Evolutionary conservation across 257 asterid genomes (phyloP).

Genomic region (Solanum boliviense): DNA sequence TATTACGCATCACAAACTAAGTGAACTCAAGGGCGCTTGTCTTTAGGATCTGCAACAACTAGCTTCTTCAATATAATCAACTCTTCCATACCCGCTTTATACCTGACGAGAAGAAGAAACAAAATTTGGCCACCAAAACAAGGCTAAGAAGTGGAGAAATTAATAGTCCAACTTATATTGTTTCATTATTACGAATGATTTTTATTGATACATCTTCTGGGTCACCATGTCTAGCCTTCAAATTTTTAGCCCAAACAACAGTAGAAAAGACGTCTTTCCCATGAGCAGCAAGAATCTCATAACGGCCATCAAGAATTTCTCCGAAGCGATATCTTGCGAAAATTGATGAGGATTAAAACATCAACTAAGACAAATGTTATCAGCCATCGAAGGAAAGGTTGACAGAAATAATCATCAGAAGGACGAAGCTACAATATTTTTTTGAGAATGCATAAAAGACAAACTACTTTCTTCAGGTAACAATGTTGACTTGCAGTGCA

Average conservation of each 20-base stretch:
- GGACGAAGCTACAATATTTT: not conserved
- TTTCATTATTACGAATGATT: constrained; percentile 79
- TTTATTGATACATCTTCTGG: constrained; percentile 88
- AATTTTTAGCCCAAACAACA: constrained; percentile 92
- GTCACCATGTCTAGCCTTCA: constrained; percentile 57
- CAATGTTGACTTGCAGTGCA: not conserved
- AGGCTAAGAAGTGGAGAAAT: constrained; percentile 1
- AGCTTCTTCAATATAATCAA: constrained; percentile 79
- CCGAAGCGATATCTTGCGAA: constrained; percentile 80
- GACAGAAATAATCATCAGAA: not conserved
- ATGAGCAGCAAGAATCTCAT: constrained; percentile 46
- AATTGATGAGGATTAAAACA: not conserved
- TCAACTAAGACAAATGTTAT: not conserved
- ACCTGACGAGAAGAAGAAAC: constrained; percentile 29
- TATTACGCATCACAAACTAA: constrained; percentile 35
- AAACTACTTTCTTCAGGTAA: not conserved
- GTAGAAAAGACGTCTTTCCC: constrained; percentile 94
- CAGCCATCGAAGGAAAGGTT: not conserved
- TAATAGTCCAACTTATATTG: constrained; percentile 41
- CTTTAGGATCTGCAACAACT: constrained; percentile 88
- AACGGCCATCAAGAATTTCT: constrained; percentile 76
- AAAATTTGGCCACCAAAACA: not conserved
- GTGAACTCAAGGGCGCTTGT: constrained; percentile 90
- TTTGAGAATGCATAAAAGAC: no score
- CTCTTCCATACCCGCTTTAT: constrained; percentile 93